Base-by-base conservation (phyloP, 495 filamentous ascomycete species). In the Hyphodiscus hymeniophilus region DNA sequence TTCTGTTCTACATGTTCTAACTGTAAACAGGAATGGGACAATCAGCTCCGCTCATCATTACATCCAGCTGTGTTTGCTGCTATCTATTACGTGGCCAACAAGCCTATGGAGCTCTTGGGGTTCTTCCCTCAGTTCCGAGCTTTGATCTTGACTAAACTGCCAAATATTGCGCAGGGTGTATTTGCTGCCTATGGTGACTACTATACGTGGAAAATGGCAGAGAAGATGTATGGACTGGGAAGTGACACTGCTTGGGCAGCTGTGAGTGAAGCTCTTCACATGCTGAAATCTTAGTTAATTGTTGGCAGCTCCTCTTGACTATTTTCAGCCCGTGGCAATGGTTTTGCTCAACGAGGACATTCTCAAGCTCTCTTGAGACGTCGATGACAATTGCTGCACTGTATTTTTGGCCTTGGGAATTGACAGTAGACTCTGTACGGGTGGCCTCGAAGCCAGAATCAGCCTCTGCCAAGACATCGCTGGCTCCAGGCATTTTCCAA, bases 281-380 rank as follows among this genome's bases (percentile, higher is more conserved):
- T 40, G 38, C 38, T 40, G 22, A 40, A 21, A 22, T 40, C 22
- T 6, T 21, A 40, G n/a, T n/a, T n/a, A n/a, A n/a, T n/a, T n/a
- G n/a, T n/a, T 17, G 15, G 8, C 46, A 84, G 75, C 66, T 88
- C 17, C 72, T 78, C 21, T 74, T 94, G 63, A 84, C 85, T 1
- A 65, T 89, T 24, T 65, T 84, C 52, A 97, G 80, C 60, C 89
- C 92, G 15, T 99, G 94, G 88, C 89, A 96, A 62, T 99, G 84
- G 85, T 96, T 94, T 63, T 94, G 84, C 63, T 89, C 90, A 0
- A 94, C 88, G 1, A 76, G 92, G 47, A 94, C 92, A 0, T 78
- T 99, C 43, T 96, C 89, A 33, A 99, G 97, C 66, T 92, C 82
- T 45, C 67, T 95, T 7, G 92, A 99, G 69, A 94, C 86, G 1